Evolutionary conservation across 169 alveolate genomes (phyloP).

Genomic region (Babesia bovis): DNA sequence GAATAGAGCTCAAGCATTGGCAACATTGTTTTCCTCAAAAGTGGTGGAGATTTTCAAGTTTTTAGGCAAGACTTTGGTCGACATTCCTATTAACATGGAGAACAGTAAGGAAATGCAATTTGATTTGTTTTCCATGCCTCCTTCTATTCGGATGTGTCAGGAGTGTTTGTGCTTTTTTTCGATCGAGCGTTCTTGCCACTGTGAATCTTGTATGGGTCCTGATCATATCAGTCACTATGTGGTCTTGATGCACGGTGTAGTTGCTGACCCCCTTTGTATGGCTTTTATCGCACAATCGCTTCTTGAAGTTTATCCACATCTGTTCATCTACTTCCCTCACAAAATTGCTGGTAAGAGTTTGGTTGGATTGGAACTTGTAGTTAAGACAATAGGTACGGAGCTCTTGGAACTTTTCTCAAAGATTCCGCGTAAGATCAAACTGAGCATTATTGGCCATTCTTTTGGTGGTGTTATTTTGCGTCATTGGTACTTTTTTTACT

Average conservation of each 20-base stretch:
- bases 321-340: conserved; percentile 71
- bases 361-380: conserved; percentile 71
- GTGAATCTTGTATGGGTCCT: conserved; percentile 62
- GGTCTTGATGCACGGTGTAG: conserved; percentile 73
- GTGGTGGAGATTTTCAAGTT: conserved; percentile 44
- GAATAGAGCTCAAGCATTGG: conserved; percentile 31
- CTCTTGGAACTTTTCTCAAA: conserved; percentile 58
- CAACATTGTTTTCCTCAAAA: conserved; percentile 26
- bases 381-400: conserved; percentile 67
- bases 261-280: conserved; percentile 72
- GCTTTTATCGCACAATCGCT: conserved; percentile 56
- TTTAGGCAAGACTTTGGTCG: conserved; percentile 17
- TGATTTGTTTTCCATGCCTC: conserved; percentile 55
- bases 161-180: conserved; percentile 73
- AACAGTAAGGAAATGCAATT: conserved; percentile 20
- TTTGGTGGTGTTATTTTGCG: conserved; percentile 74
- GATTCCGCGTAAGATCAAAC: conserved; percentile 47
- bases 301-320: conserved; percentile 62
- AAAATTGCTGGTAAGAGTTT: conserved; percentile 71
- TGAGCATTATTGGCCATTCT: conserved; percentile 77
- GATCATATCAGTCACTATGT: conserved; percentile 68
- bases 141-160: conserved; percentile 55
- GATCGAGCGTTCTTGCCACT: conserved; percentile 55
- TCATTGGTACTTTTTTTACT: conserved; percentile 51
- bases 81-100: conserved; percentile 16